A percentile compares a stretch with the other conserved stretches of the same genome.
These are phyloP conservation scores for Oryza longistaminata DNA, from an alignment of 176 grass and related monocot species.

Conservation along the genomic window DNA sequence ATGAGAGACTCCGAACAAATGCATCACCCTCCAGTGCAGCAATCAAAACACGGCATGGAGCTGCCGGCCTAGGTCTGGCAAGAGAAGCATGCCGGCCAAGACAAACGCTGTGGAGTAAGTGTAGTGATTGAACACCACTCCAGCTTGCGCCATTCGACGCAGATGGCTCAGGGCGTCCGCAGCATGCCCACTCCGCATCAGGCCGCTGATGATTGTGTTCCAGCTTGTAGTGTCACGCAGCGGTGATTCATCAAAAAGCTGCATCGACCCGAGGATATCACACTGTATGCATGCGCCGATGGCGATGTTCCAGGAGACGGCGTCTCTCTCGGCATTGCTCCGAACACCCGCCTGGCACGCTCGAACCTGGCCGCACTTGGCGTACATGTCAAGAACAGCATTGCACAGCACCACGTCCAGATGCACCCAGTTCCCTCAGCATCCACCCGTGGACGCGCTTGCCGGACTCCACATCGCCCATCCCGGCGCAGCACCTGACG, in stretches of 20 bases:
- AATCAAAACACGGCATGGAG: slow-evolving; percentile 53
- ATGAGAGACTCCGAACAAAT: slow-evolving; percentile 58
- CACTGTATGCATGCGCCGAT: slow-evolving; percentile 44
- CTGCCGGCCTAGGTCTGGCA: slow-evolving; percentile 51
- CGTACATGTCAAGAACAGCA: slow-evolving; percentile 57
- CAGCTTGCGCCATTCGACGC: slow-evolving; percentile 39
- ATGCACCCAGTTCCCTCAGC: slow-evolving; percentile 42
- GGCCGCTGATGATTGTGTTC: slow-evolving; percentile 65
- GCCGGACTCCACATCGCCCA: slow-evolving; percentile 13
- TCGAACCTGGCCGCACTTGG: slow-evolving; percentile 39
- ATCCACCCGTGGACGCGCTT: slow-evolving; percentile 65
- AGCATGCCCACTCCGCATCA: slow-evolving; percentile 36
- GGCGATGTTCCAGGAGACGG: slow-evolving; percentile 60
- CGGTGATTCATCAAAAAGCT: slow-evolving; percentile 47
- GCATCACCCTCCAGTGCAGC: slow-evolving; percentile 32
- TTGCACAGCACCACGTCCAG: slow-evolving; percentile 54
- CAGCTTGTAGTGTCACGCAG: slow-evolving; percentile 52
- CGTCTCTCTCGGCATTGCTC: slow-evolving; percentile 34
- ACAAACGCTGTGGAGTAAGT: slow-evolving; percentile 56
- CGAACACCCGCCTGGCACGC: slow-evolving; percentile 26
- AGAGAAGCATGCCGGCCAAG: slow-evolving; percentile 52
- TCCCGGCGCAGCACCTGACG: slow-evolving; percentile 57
- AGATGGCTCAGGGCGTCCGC: slow-evolving; percentile 38
- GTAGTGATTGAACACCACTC: slow-evolving; percentile 46
- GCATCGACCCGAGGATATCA: slow-evolving; percentile 30